Percentiles rank a stretch among this genome's conserved stretches.
Evolutionary conservation across 768 basidiomycete genomes (phyloP).

Genomic region (Lactifluus piperatus): DNA sequence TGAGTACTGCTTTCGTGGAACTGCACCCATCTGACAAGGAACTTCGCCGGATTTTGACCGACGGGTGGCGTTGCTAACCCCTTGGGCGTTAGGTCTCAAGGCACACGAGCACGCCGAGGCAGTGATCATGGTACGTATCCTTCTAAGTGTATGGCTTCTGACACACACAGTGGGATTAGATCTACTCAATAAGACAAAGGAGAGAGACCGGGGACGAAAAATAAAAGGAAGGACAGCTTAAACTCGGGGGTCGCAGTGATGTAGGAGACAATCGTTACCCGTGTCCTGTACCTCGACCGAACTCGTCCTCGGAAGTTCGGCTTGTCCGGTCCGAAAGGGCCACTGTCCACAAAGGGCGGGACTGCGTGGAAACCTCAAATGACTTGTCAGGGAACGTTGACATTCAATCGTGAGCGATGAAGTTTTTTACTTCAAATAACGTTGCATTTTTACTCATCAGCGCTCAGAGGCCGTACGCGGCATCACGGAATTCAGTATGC

Average conservation of each 20-base stretch:
- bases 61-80: background rate
- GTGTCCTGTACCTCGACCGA: too few relatives aligned
- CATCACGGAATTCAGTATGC: constrained; percentile 63
- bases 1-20: background rate
- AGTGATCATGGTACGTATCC: background rate
- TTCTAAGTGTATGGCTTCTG: background rate
- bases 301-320: too few relatives aligned
- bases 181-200: background rate
- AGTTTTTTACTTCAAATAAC: background rate
- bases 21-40: background rate
- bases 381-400: constrained; percentile 21
- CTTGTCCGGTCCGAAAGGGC: background rate
- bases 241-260: too few relatives aligned
- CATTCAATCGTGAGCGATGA: constrained; percentile 27
- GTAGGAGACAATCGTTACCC: background rate
- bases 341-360: too few relatives aligned
- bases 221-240: background rate
- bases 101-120: background rate
- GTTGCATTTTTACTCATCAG: constrained; percentile 22
- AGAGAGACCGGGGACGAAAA: background rate
- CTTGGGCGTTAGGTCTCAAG: background rate
- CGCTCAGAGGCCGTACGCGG: constrained; percentile 47
- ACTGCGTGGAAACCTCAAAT: background rate
- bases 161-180: background rate
- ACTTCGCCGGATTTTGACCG: background rate